phyloP scores from a whole-genome alignment of 371 early-diverging fungal species.

The Blyttiomyces sp. region DNA sequence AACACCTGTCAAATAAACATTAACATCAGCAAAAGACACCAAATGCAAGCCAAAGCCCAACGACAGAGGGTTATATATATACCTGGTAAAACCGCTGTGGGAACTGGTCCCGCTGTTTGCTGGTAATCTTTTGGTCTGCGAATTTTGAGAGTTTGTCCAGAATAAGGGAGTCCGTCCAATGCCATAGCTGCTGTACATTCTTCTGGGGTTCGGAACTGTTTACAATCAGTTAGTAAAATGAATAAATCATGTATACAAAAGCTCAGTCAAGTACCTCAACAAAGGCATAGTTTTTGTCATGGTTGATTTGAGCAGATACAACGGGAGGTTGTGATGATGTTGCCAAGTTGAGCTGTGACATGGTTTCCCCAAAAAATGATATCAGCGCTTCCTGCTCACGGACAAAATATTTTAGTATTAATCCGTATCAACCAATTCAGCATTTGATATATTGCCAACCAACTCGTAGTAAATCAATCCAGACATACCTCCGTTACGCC shows the following conservation, averaged over 20 bases:
- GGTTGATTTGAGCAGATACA: slow-evolving; percentile 79
- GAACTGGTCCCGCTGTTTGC: slow-evolving; percentile 44
- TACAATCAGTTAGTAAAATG: neutral
- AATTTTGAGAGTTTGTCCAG: slow-evolving; percentile 80
- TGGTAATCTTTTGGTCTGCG: slow-evolving; percentile 94
- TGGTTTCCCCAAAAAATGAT: slow-evolving; percentile 82
- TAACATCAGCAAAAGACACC: slow-evolving; percentile 43
- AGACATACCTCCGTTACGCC: slow-evolving; percentile 66
- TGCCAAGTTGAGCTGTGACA: slow-evolving; percentile 67
- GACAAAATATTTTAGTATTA: too few relatives aligned
- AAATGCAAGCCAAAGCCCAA: slow-evolving; percentile 33
- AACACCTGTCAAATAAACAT: slow-evolving; percentile 49
- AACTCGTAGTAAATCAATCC: too few relatives aligned
- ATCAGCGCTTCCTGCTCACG: slow-evolving; percentile 69
- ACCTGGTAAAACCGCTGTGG: slow-evolving; percentile 14
- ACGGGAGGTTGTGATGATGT: slow-evolving; percentile 65
- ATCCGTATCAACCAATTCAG: too few relatives aligned
- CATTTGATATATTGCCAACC: too few relatives aligned
- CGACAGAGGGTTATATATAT: neutral
- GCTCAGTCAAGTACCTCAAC: slow-evolving; percentile 64
- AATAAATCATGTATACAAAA: neutral
- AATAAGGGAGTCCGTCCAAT: slow-evolving; percentile 86
- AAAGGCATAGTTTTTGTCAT: slow-evolving; percentile 92
- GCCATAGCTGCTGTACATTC: slow-evolving; percentile 90
- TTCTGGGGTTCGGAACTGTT: slow-evolving; percentile 78